Evolutionary conservation across 768 basidiomycete genomes (phyloP).

Genomic region (Cystobasidium onofrii): DNA sequence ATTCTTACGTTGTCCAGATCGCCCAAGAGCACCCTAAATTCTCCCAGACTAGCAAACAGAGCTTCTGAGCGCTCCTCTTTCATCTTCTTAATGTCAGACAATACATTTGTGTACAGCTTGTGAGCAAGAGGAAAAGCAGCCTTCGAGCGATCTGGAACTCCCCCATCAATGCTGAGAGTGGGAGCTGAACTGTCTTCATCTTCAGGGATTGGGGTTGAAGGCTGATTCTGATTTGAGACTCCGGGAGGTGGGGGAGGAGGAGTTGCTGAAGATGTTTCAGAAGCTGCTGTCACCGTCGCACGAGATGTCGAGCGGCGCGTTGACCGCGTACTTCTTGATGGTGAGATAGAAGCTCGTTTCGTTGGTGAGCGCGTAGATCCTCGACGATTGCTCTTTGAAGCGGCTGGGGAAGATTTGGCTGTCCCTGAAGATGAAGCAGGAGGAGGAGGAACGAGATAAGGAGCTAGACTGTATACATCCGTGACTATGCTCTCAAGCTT

Average conservation of each 20-base stretch:
- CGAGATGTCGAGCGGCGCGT: neutral
- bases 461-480: neutral
- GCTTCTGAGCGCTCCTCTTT: conserved; percentile 5
- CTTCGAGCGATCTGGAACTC: neutral
- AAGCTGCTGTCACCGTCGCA: neutral
- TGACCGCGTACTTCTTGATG: neutral
- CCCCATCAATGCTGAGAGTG: neutral
- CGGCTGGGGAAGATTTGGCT: neutral
- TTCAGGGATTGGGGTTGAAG: neutral
- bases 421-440: neutral
- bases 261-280: neutral
- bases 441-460: neutral
- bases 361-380: neutral
- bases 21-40: conserved; percentile 13
- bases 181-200: neutral
- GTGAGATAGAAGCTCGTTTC: neutral
- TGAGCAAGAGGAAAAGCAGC: conserved; percentile 2
- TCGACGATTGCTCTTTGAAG: neutral
- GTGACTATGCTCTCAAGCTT: neutral
- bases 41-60: neutral
- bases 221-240: neutral
- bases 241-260: neutral
- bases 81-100: neutral
- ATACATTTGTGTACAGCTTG: neutral
- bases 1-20: conserved; percentile 19